Evolutionary conservation across 805 yeast genomes (phyloP).

Genomic region (Yarrowia sp.): DNA sequence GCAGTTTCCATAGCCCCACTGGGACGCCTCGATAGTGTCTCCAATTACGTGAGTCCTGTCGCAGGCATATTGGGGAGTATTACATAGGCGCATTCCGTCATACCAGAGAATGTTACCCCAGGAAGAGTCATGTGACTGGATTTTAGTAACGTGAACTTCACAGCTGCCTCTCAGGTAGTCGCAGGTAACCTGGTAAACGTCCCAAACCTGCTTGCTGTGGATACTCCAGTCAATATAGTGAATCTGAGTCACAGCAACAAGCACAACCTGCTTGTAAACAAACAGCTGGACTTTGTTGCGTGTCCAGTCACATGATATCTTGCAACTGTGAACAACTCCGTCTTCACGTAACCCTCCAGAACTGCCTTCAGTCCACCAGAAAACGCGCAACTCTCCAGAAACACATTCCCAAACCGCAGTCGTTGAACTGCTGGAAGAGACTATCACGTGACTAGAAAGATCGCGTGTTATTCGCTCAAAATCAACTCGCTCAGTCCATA

Average conservation of each 20-base stretch:
- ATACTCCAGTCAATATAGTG: constrained; percentile 4
- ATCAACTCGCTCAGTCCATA: neutral
- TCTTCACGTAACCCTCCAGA: neutral
- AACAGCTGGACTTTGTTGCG: neutral
- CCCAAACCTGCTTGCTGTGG: constrained; percentile 1
- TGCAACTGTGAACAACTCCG: neutral
- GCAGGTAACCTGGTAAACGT: neutral
- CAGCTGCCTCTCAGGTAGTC: neutral
- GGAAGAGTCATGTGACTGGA: neutral
- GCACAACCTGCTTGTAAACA: neutral
- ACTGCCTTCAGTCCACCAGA: neutral
- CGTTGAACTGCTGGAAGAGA: neutral
- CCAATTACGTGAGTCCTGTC: neutral
- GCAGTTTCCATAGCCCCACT: neutral
- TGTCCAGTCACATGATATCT: neutral
- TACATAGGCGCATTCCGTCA: neutral
- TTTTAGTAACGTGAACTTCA: neutral
- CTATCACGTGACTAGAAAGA: neutral
- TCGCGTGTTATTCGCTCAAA: neutral
- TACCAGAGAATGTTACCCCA: constrained; percentile 7
- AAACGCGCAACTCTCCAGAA: neutral
- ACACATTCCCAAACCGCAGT: neutral
- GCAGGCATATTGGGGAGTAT: neutral
- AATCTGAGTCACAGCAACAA: neutral
- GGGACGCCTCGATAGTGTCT: neutral